Evolutionary conservation across 306 rosid species (phyloP).

Genomic region (Adenanthera pavonina): DNA sequence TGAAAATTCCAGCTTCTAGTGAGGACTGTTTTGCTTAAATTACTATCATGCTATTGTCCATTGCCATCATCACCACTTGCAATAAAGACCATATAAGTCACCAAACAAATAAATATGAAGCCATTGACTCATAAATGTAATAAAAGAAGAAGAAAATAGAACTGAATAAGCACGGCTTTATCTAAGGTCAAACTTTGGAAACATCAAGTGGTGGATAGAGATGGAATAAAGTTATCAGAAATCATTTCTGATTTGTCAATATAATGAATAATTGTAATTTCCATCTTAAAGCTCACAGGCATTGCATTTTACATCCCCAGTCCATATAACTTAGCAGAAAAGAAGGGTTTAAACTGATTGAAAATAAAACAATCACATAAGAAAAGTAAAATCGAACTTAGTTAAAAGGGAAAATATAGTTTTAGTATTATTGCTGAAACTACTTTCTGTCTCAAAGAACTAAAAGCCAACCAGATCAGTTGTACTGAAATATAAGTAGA

Average conservation of each 20-base stretch:
- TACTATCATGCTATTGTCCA: background rate
- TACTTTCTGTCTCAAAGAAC: constrained; percentile 23
- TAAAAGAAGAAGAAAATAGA: background rate
- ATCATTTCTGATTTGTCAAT: constrained; percentile 14
- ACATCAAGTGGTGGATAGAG: background rate
- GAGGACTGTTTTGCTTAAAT: background rate
- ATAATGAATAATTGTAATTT: constrained; percentile 2
- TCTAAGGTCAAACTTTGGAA: background rate
- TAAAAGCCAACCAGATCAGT: constrained; percentile 33
- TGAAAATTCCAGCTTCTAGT: background rate
- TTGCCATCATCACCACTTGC: background rate
- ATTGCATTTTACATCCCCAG: too few relatives aligned
- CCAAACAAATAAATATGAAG: too few relatives aligned
- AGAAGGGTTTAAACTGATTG: background rate
- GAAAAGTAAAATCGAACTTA: constrained; percentile 29
- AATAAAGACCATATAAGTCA: background rate
- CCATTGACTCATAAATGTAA: too few relatives aligned
- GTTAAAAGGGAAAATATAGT: constrained; percentile 28
- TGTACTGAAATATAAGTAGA: constrained; percentile 30
- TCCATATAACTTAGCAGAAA: background rate
- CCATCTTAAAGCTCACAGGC: too few relatives aligned
- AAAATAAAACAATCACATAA: background rate
- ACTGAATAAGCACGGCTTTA: background rate
- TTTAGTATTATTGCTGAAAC: constrained; percentile 22
- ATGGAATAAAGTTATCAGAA: background rate